These are phyloP conservation scores for Kokia cookei DNA, from an alignment of 441 rosid genomes.

Conservation along the genomic window DNA sequence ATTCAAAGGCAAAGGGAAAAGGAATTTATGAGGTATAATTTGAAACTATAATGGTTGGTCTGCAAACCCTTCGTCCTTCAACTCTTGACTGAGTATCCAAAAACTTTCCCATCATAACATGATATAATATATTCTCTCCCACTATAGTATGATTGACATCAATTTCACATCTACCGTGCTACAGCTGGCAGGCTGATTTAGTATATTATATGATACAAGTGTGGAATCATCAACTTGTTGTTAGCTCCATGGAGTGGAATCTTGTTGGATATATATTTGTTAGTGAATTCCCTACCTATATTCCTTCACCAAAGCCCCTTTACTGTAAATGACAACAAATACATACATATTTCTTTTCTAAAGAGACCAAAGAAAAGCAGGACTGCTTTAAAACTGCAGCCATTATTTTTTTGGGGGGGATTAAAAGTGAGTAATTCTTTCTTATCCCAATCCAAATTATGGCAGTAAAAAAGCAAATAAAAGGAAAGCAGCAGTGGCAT, in stretches of 20 bases:
- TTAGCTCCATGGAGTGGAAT: neutral
- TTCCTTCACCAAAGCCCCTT: neutral
- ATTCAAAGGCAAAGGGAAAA: neutral
- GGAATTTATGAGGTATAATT: neutral
- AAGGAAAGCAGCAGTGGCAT: neutral
- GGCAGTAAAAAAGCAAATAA: neutral
- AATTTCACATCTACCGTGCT: neutral
- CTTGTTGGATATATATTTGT: neutral
- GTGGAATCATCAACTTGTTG: neutral
- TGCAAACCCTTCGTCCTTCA: neutral
- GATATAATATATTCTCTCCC: conserved; percentile 3
- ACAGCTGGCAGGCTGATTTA: conserved; percentile 1
- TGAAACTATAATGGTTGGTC: conserved; percentile 17
- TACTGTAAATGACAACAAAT: neutral
- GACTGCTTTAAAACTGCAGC: neutral
- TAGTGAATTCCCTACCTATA: neutral
- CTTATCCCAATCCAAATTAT: conserved; percentile 9
- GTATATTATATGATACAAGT: neutral
- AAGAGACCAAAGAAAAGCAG: neutral
- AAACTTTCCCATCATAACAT: conserved; percentile 3
- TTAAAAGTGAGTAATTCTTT: neutral
- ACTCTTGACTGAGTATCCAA: conserved; percentile 21
- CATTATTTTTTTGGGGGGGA: neutral
- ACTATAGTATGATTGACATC: neutral
- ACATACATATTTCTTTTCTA: neutral